Conservation (phyloP, 192 early-diverging fungal genomes). For the Coemansia sp. region DNA sequence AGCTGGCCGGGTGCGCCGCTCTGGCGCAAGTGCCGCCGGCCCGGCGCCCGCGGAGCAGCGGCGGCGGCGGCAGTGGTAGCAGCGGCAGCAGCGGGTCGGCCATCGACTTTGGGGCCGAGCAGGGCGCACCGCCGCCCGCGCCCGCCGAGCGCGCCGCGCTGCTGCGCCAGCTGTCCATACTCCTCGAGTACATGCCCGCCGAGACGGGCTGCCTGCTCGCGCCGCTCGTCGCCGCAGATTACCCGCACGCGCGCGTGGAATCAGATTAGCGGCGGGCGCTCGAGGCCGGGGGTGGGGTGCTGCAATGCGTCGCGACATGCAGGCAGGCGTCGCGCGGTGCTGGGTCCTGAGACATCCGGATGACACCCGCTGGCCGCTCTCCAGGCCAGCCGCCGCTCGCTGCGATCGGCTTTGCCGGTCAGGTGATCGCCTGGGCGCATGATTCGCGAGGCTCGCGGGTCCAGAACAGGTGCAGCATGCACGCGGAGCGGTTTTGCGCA, state of each 20-base stretch:
- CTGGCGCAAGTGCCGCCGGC: slow-evolving; percentile 2
- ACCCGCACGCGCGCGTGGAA: too few species aligned
- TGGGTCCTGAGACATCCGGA: too few species aligned
- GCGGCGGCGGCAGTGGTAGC: background rate
- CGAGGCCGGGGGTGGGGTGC: too few species aligned
- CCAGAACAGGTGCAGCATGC: slow-evolving; percentile 8
- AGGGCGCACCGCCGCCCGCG: slow-evolving; percentile 10
- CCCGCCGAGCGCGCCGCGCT: slow-evolving; percentile 8
- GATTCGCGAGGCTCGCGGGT: slow-evolving; percentile 24
- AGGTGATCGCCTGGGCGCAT: slow-evolving; percentile 17
- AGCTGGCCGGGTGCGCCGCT: slow-evolving; percentile 19
- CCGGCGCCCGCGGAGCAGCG: background rate
- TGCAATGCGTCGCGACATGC: too few species aligned
- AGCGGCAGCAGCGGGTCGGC: slow-evolving; percentile 1
- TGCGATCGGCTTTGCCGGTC: too few species aligned
- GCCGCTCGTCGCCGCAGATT: slow-evolving; percentile 31
- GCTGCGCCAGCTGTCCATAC: slow-evolving; percentile 30
- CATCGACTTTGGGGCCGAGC: background rate
- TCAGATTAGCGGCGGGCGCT: too few species aligned
- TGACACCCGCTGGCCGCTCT: too few species aligned
- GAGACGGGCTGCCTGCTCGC: slow-evolving; percentile 26
- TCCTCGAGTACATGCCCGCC: slow-evolving; percentile 45
- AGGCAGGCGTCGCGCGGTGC: too few species aligned
- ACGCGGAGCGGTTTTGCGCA: slow-evolving; percentile 12
- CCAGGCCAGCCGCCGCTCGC: too few species aligned